These are phyloP conservation scores for Calonectria henricotiae DNA, from an alignment of 2,329 filamentous ascomycete species.

Conservation along the genomic window DNA sequence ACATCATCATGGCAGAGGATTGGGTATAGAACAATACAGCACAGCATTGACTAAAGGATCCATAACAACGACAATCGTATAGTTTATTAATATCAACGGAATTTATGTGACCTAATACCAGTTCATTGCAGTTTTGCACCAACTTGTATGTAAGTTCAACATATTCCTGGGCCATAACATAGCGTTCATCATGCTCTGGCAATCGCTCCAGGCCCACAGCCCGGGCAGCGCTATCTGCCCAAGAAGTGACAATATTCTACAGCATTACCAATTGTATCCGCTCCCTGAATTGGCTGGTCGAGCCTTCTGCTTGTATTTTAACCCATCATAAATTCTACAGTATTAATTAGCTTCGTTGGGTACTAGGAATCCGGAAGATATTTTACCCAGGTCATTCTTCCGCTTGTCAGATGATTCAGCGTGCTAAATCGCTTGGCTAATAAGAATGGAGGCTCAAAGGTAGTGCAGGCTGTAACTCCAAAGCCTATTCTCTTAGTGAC, in stretches of 20 bases:
- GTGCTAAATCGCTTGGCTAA: constrained; percentile 57
- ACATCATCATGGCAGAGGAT: no score
- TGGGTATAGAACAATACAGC: no score
- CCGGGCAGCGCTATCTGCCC: constrained; percentile 58
- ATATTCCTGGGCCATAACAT: constrained; percentile 66
- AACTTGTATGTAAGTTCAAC: constrained; percentile 62
- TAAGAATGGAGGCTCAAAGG: constrained; percentile 57
- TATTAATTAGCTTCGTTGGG: not conserved
- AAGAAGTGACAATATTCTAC: constrained; percentile 69
- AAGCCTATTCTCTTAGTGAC: constrained; percentile 63
- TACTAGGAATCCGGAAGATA: no score
- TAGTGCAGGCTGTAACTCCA: constrained; percentile 58
- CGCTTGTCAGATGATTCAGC: constrained; percentile 58
- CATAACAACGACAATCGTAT: no score
- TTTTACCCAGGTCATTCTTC: constrained; percentile 51
- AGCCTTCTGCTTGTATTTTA: no score
- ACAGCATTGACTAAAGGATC: no score
- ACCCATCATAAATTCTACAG: no score
- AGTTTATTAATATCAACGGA: no score
- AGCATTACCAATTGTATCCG: no score
- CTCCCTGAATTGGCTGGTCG: no score
- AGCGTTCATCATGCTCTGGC: constrained; percentile 65
- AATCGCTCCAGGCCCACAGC: constrained; percentile 63
- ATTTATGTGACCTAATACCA: no score
- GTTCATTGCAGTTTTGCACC: no score